These are phyloP conservation scores for Quambalaria eucalypti DNA, from an alignment of 1,284 basidiomycete species.

Conservation along the genomic window DNA sequence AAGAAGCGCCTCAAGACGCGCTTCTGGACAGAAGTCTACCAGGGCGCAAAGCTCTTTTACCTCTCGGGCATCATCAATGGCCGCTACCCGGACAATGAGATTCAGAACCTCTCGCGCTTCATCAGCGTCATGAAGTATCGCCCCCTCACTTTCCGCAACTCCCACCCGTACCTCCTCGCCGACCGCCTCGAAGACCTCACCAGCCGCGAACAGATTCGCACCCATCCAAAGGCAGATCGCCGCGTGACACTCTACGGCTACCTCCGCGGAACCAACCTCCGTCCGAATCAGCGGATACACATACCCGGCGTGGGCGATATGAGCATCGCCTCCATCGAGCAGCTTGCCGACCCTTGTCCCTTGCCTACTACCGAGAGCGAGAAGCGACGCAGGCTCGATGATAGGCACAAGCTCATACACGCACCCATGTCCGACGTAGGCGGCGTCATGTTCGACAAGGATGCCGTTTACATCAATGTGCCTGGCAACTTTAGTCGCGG, in stretches of 20 bases:
- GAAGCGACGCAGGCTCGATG: slow-evolving; percentile 81
- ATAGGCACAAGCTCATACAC: slow-evolving; percentile 90
- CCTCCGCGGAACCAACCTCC: slow-evolving; percentile 54
- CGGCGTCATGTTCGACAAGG: slow-evolving; percentile 94
- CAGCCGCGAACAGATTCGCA: slow-evolving; percentile 70
- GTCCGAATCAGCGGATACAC: slow-evolving; percentile 72
- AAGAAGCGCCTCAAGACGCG: slow-evolving; percentile 95
- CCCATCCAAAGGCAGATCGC: slow-evolving; percentile 78
- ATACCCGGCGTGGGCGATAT: slow-evolving; percentile 86
- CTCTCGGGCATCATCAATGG: slow-evolving; percentile 95
- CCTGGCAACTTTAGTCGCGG: slow-evolving; percentile 77
- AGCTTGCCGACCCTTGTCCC: slow-evolving; percentile 85
- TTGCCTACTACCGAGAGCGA: slow-evolving; percentile 84
- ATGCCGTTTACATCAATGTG: slow-evolving; percentile 95
- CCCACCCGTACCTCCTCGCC: slow-evolving; percentile 88
- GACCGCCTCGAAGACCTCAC: slow-evolving; percentile 95
- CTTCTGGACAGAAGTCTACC: slow-evolving; percentile 99
- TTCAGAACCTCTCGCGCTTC: slow-evolving; percentile 83
- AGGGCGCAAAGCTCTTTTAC: slow-evolving; percentile 97
- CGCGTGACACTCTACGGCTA: slow-evolving; percentile 91
- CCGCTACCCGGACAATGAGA: slow-evolving; percentile 93
- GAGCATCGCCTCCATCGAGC: slow-evolving; percentile 63
- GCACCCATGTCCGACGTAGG: slow-evolving; percentile 98
- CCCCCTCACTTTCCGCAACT: slow-evolving; percentile 88
- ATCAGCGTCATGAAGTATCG: slow-evolving; percentile 98